A percentile compares a stretch with the other conserved stretches of the same genome.
phyloP scores from a whole-genome alignment of 176 grass and related monocot species.

The Oryza meridionalis region DNA sequence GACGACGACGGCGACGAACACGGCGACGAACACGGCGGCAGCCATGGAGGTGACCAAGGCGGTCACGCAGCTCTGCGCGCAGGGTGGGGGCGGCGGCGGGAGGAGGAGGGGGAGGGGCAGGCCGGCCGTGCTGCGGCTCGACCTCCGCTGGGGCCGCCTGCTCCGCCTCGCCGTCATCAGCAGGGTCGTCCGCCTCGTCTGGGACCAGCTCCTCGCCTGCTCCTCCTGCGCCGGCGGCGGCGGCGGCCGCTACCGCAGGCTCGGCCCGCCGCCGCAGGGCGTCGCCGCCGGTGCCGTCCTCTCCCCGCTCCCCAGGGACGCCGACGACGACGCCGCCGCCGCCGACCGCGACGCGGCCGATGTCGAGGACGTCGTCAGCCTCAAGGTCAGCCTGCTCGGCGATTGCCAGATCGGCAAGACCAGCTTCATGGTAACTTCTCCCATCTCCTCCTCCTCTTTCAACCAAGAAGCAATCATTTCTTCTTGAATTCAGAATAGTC shows the following conservation, averaged over 20 bases:
- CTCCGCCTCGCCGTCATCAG: constrained; percentile 64
- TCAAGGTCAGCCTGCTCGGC: constrained; percentile 96
- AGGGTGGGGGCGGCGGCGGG: not conserved
- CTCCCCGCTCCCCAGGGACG: constrained; percentile 32
- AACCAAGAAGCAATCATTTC: constrained; percentile 10
- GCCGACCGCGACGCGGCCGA: constrained; percentile 4
- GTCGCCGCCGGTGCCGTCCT: not conserved
- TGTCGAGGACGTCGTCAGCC: constrained; percentile 59
- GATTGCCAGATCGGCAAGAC: constrained; percentile 94
- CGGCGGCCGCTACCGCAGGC: constrained; percentile 50
- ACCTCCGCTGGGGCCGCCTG: constrained; percentile 66
- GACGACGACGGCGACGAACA: not conserved
- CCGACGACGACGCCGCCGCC: not conserved
- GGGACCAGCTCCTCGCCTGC: constrained; percentile 67
- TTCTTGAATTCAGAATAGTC: not conserved
- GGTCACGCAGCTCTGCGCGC: constrained; percentile 43
- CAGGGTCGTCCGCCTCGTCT: constrained; percentile 70
- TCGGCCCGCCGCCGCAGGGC: constrained; percentile 36
- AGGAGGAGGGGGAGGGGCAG: not conserved
- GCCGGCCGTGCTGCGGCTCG: constrained; percentile 37
- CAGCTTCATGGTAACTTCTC: constrained; percentile 90
- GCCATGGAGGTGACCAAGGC: constrained; percentile 36
- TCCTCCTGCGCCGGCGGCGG: constrained; percentile 49
- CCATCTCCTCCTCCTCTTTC: not conserved
- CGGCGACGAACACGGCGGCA: not conserved